A percentile compares a stretch with the other conserved stretches of the same genome.
phyloP scores from a whole-genome alignment of 768 basidiomycete species.

The Rhizopogon rudus region DNA sequence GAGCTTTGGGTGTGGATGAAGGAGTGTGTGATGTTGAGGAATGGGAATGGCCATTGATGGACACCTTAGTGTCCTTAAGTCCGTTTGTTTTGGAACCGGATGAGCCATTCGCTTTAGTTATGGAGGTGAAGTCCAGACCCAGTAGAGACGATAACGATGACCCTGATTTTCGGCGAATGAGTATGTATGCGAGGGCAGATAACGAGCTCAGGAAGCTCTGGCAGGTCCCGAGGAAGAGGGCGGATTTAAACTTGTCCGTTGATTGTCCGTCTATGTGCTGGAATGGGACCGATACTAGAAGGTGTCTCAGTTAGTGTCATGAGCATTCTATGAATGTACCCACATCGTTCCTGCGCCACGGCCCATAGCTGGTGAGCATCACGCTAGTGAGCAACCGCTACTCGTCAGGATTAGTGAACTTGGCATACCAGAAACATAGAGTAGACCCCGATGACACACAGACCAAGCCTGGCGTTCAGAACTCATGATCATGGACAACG shows the following conservation, averaged over 20 bases:
- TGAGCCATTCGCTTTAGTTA: conserved; percentile 13
- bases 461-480: conserved; percentile 43
- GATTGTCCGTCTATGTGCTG: conserved; percentile 56
- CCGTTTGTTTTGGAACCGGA: conserved; percentile 24
- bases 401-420: background rate
- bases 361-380: conserved; percentile 66
- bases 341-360: conserved; percentile 90
- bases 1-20: conserved; percentile 30
- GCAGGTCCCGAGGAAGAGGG: conserved; percentile 79
- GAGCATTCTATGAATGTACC: conserved; percentile 14
- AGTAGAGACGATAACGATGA: conserved; percentile 53
- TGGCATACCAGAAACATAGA: conserved; percentile 80
- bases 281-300: conserved; percentile 80
- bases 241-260: conserved; percentile 76
- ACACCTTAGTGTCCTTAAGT: conserved; percentile 28
- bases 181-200: conserved; percentile 74
- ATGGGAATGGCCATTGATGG: conserved; percentile 28
- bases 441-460: conserved; percentile 88
- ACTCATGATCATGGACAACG: background rate
- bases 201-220: conserved; percentile 77
- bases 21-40: conserved; percentile 18
- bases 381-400: conserved; percentile 2
- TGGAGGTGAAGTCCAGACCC: conserved; percentile 44
- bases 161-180: conserved; percentile 50
- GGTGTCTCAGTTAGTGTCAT: background rate